Percentiles rank a stretch among this genome's conserved stretches.
Evolutionary conservation across 2,329 filamentous ascomycete species (phyloP).

Genomic region (Remersonia thermophila): DNA sequence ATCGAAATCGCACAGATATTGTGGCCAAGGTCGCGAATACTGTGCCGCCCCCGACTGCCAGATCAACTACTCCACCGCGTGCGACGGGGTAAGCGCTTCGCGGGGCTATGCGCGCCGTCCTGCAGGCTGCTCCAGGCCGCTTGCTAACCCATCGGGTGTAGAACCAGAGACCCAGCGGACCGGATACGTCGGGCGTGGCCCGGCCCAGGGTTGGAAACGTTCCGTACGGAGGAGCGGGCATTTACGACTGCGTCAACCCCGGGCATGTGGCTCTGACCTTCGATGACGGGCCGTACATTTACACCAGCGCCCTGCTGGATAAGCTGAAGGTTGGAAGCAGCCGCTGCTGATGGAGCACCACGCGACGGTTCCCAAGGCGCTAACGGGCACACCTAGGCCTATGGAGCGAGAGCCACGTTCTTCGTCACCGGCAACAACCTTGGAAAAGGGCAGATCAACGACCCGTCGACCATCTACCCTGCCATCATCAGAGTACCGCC

Average conservation of each 20-base stretch:
- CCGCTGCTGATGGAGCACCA: too few species aligned
- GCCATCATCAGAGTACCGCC: conserved; percentile 28
- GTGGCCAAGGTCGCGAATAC: conserved; percentile 40
- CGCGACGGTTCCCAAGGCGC: too few species aligned
- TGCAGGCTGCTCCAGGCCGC: neutral
- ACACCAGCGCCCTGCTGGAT: conserved; percentile 49
- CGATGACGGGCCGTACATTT: conserved; percentile 53
- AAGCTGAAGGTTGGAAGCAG: conserved; percentile 31
- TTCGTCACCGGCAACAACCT: conserved; percentile 50
- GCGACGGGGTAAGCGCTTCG: conserved; percentile 34
- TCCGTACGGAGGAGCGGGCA: conserved; percentile 42
- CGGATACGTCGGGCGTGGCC: conserved; percentile 39
- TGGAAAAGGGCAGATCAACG: conserved; percentile 43
- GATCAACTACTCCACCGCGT: conserved; percentile 47
- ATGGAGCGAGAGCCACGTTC: conserved; percentile 54
- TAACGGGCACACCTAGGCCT: conserved; percentile 21
- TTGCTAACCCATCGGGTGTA: conserved; percentile 13
- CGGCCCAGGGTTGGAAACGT: conserved; percentile 42
- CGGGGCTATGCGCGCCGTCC: too few species aligned
- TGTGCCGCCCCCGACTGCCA: conserved; percentile 51
- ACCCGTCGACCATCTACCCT: conserved; percentile 32
- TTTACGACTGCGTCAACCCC: conserved; percentile 42
- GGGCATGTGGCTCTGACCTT: conserved; percentile 54
- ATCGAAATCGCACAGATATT: conserved; percentile 31
- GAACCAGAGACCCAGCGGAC: conserved; percentile 40